Evolutionary conservation across 768 basidiomycete genomes (phyloP).

Genomic region (Asterophora parasitica): DNA sequence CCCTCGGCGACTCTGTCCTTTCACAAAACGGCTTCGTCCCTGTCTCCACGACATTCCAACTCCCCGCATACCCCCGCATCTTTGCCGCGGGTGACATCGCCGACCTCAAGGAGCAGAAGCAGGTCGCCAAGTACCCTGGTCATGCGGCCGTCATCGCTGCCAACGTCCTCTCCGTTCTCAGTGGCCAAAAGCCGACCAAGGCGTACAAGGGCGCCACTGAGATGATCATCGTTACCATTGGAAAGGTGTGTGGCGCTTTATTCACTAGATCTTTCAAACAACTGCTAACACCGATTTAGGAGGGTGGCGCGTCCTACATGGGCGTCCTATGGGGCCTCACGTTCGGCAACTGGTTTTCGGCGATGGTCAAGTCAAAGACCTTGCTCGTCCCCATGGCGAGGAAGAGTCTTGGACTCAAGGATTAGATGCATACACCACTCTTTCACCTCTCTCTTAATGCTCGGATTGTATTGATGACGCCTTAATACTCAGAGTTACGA

Average conservation of each 20-base stretch:
- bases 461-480: no score
- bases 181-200: slow-evolving; percentile 26
- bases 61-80: slow-evolving; percentile 44
- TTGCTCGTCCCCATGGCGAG: slow-evolving; percentile 20
- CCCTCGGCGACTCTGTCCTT: slow-evolving; percentile 36
- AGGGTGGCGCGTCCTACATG: slow-evolving; percentile 37
- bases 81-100: slow-evolving; percentile 67
- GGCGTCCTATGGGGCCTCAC: slow-evolving; percentile 43
- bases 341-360: slow-evolving; percentile 41
- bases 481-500: no score
- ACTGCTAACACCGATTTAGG: slow-evolving; percentile 26
- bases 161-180: slow-evolving; percentile 45
- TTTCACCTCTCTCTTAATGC: no score
- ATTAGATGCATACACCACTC: neutral
- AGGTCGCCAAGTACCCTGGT: slow-evolving; percentile 34
- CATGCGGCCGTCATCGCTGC: slow-evolving; percentile 44
- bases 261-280: neutral
- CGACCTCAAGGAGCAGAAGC: slow-evolving; percentile 62
- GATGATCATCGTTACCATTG: slow-evolving; percentile 51
- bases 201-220: slow-evolving; percentile 48
- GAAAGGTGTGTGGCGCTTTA: slow-evolving; percentile 37
- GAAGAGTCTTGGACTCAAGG: slow-evolving; percentile 9
- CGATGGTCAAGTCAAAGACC: slow-evolving; percentile 36
- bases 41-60: slow-evolving; percentile 54
- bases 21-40: slow-evolving; percentile 39